Base-by-base conservation (phyloP, 2,329 filamentous ascomycete genomes). In the Akanthomyces muscarius region DNA sequence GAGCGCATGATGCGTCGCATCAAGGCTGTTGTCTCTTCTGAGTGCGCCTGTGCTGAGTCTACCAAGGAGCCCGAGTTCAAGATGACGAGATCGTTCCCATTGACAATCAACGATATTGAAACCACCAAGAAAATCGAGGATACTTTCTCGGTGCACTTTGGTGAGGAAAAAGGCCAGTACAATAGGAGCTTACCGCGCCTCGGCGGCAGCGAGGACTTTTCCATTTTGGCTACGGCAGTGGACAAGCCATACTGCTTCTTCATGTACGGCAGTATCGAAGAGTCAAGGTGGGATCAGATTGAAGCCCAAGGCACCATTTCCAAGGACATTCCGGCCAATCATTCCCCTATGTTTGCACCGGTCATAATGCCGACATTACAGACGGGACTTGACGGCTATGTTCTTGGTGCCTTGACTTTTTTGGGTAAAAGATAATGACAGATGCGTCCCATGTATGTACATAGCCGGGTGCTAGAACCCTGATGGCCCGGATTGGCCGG, bases 161-260 rank as follows among this genome's bases (percentile, higher is more conserved):
- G 65, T 0, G 68, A 69, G 48, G 63, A 50, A 18, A 50, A 65
- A 13, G 73, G 75, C 1, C 66, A 69, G 0, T 67, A 78, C 44
- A 71, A 77, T 13, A 65, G 73, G 0, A 71, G 81, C 14, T 75
- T 76, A 18, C 70, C 76, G n/a, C 73, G 76, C 0, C 66, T 81
- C 0, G 72, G 75, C 3, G 81, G 78, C 0, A 83, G 79, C 50
- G 86, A 89, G 67, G 86, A 89, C 65, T 87, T 88, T 36, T 66
- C 66, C 0, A 66, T 70, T 6, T 51, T 74, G 4, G 69, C 71
- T 0, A 65, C 66, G 14, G 51, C 63, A 23, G 51, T 56, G 30
- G 8, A 64, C 0, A 68, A 56, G n/a, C 69, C 69, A 0, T 67
- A 62, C 6, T 65, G 64, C 10, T 71, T 71, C 23, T 71, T 69